Evolutionary conservation across 108 stramenopile species (phyloP).

Genomic region (Cyclostephanos tholiformis): DNA sequence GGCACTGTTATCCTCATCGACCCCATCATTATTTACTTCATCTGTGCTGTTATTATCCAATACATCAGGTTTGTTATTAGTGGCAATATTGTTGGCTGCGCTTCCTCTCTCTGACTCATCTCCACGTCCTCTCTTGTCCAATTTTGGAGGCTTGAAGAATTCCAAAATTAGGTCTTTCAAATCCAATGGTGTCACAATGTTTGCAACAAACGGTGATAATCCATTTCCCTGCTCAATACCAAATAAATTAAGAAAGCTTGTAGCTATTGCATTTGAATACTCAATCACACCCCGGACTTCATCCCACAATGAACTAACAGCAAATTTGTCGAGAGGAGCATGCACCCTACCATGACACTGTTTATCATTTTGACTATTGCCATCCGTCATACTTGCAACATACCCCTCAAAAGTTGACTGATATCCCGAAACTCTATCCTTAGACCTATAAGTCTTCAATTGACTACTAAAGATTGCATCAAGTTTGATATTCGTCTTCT

Average conservation of each 20-base stretch:
- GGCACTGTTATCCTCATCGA: neutral
- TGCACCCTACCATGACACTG: neutral
- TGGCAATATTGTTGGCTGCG: neutral
- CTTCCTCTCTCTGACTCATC: neutral
- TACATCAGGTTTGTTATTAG: neutral
- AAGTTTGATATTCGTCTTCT: conserved; percentile 13
- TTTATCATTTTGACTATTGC: neutral
- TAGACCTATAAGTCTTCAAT: neutral
- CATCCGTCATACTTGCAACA: conserved; percentile 9
- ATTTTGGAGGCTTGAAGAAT: conserved; percentile 8
- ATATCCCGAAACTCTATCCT: conserved; percentile 6
- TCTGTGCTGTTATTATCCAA: neutral
- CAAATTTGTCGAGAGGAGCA: neutral
- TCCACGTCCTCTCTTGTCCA: neutral
- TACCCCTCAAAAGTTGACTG: conserved; percentile 12
- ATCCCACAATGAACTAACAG: conserved; percentile 26
- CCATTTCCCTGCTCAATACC: conserved; percentile 20
- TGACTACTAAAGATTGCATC: conserved; percentile 19
- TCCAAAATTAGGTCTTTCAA: neutral
- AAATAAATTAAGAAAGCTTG: conserved; percentile 18
- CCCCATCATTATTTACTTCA: neutral
- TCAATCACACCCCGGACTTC: conserved; percentile 19
- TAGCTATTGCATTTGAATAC: conserved; percentile 1
- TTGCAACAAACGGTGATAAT: conserved; percentile 12
- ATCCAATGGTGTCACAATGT: conserved; percentile 1